Evolutionary conservation across 2,329 filamentous ascomycete genomes (phyloP), one percentile per base, ranked within the genome.

Genomic region (Cordyceps cateniannulata): DNA sequence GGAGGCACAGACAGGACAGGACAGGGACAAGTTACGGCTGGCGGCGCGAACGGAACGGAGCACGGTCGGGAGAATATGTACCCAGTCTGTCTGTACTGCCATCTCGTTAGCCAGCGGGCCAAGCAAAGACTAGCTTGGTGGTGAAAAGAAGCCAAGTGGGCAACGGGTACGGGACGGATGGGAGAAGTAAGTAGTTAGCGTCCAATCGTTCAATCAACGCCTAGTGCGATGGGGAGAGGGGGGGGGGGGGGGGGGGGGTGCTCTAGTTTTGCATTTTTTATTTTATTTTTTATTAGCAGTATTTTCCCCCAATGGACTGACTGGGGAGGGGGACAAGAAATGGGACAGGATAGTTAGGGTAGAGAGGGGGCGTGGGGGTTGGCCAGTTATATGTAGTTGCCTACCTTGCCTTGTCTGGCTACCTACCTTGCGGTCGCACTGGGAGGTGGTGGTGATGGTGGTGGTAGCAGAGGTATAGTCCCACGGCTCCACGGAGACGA

Each of bases 131-230:
- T 59, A 59, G 47, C 29, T 8, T 51, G 47, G 42, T 48, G 35
- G 56, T 59, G 27, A 35, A 35, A 51, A 44, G 47, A 38, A 52
- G 35, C 56, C 56, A 59, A 51, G 56, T 59, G 56, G 56, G 35
- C 38, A 38, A 51, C 56, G 56, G 55, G 56, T 51, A 59, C 56
- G 56, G 56, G 56, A 59, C 56, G 56, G 56, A 51, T 52, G 56
- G 56, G 38, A 51, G 9, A 32, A 32, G 29, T 32, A 9, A 32
- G 29, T 9, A 32, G 29, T 7, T 45, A 59, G 56, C 56, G 56
- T 47, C 56, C 56, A 59, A 51, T 59, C 56, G 56, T 32, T 59
- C 47, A 51, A 51, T 44, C 25, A 51, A 51, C 47, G 40, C 18
- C 45, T 45, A 51, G 35, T 51, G 16, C 24, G 12, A 32, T 52